phyloP scores from a whole-genome alignment of 305 asterid species.

The Plantago coronopus region DNA sequence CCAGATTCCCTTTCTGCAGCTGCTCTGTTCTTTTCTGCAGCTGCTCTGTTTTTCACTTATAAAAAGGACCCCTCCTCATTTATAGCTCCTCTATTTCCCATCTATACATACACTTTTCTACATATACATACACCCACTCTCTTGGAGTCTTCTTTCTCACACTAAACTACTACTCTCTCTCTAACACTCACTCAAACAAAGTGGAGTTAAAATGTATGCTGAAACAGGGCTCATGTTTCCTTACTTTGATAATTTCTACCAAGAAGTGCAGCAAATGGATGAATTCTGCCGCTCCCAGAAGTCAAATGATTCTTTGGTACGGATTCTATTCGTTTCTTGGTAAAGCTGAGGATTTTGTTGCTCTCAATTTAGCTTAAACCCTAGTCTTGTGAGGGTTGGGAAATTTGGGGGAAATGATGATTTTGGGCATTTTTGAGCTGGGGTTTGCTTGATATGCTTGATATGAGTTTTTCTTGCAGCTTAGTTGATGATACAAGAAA shows the following conservation, averaged over 20 bases:
- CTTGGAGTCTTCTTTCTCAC: slow-evolving; percentile 8
- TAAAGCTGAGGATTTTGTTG: background rate
- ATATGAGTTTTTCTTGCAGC: too few species aligned
- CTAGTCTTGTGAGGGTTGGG: too few species aligned
- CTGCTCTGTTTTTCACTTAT: slow-evolving; percentile 42
- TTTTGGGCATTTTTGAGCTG: too few species aligned
- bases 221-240: slow-evolving; percentile 65
- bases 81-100: slow-evolving; percentile 24
- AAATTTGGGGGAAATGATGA: too few species aligned
- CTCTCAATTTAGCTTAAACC: background rate
- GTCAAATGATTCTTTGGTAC: slow-evolving; percentile 59
- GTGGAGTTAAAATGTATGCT: slow-evolving; percentile 52
- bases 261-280: slow-evolving; percentile 56
- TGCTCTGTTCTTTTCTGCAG: slow-evolving; percentile 18
- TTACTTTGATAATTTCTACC: slow-evolving; percentile 59
- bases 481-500: slow-evolving; percentile 1
- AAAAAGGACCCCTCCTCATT: slow-evolving; percentile 38
- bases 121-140: background rate
- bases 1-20: slow-evolving; percentile 40
- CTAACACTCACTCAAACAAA: background rate
- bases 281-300: slow-evolving; percentile 54
- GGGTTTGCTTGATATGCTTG: too few species aligned
- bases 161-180: background rate
- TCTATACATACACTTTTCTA: slow-evolving; percentile 17
- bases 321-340: background rate